These are phyloP conservation scores for Quercus glauca DNA, from an alignment of 306 rosid genomes.

Conservation along the genomic window DNA sequence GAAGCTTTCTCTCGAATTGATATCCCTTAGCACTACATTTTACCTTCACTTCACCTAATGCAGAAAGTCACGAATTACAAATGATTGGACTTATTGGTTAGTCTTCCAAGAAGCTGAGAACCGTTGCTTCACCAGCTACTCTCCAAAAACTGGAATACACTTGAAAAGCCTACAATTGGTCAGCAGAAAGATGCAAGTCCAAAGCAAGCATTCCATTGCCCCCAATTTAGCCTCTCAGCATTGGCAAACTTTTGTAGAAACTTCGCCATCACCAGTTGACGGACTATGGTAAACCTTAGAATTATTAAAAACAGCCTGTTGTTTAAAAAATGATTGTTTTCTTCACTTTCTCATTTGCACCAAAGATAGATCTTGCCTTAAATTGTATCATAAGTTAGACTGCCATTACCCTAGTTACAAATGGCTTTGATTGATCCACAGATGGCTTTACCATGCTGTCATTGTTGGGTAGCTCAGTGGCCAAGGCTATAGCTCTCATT, in stretches of 20 bases:
- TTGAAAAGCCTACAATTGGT: slow-evolving; percentile 25
- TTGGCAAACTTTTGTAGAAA: slow-evolving; percentile 18
- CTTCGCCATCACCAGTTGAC: slow-evolving; percentile 18
- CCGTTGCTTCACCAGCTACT: too few relatives aligned
- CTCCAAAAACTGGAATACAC: slow-evolving; percentile 9
- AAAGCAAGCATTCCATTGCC: slow-evolving; percentile 20
- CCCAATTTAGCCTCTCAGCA: slow-evolving; percentile 16
- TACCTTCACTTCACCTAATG: too few relatives aligned
- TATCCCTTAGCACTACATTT: too few relatives aligned
- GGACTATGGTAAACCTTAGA: slow-evolving; percentile 11
- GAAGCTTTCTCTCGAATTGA: too few relatives aligned
- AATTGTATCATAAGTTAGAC: slow-evolving; percentile 7
- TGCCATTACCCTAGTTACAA: slow-evolving; percentile 12
- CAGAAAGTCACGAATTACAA: too few relatives aligned
- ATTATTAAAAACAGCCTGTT: slow-evolving; percentile 20
- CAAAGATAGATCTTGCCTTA: slow-evolving; percentile 17
- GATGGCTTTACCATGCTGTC: slow-evolving; percentile 15
- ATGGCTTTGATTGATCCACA: not conserved
- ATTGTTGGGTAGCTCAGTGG: slow-evolving; percentile 11
- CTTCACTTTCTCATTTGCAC: slow-evolving; percentile 16
- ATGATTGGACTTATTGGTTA: too few relatives aligned
- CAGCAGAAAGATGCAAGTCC: slow-evolving; percentile 23
- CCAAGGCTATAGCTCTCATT: slow-evolving; percentile 25
- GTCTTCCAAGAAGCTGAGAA: not conserved
- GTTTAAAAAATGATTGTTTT: slow-evolving; percentile 20